These are phyloP conservation scores for Phoma sp. DNA, from an alignment of 2,329 filamentous ascomycete species.

Conservation along the genomic window DNA sequence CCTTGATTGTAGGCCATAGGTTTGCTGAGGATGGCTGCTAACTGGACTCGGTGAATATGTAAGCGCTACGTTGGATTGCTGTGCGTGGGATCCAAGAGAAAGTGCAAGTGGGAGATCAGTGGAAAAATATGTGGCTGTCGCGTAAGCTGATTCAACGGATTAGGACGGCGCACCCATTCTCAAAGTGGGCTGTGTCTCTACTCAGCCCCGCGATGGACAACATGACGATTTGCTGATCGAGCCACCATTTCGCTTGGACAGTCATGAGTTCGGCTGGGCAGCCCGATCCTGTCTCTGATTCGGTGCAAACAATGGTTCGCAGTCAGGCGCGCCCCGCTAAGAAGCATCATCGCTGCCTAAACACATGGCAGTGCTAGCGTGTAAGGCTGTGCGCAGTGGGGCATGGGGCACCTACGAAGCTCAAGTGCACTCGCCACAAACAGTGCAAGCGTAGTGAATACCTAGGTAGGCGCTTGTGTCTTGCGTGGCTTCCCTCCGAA, in stretches of 20 bases:
- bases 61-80: constrained; percentile 7
- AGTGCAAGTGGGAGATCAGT: background rate
- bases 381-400: constrained; percentile 7
- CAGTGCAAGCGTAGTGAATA: too few relatives aligned
- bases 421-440: background rate
- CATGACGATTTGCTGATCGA: constrained; percentile 2
- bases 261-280: constrained; percentile 4
- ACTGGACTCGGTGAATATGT: constrained; percentile 2
- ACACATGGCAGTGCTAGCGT: constrained; percentile 5
- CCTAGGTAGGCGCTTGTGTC: too few relatives aligned
- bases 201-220: constrained; percentile 14
- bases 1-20: constrained; percentile 33
- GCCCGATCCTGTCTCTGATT: background rate
- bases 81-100: background rate
- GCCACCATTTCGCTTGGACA: constrained; percentile 1
- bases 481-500: too few relatives aligned
- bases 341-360: constrained; percentile 1
- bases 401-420: background rate
- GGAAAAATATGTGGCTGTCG: constrained; percentile 1
- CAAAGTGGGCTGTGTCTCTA: constrained; percentile 2
- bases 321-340: constrained; percentile 16
- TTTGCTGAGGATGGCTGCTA: background rate
- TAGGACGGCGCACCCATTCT: background rate
- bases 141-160: background rate
- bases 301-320: constrained; percentile 1